Evolutionary conservation across 495 filamentous ascomycete species (phyloP).

Genomic region (Penicillium ochrochloron): DNA sequence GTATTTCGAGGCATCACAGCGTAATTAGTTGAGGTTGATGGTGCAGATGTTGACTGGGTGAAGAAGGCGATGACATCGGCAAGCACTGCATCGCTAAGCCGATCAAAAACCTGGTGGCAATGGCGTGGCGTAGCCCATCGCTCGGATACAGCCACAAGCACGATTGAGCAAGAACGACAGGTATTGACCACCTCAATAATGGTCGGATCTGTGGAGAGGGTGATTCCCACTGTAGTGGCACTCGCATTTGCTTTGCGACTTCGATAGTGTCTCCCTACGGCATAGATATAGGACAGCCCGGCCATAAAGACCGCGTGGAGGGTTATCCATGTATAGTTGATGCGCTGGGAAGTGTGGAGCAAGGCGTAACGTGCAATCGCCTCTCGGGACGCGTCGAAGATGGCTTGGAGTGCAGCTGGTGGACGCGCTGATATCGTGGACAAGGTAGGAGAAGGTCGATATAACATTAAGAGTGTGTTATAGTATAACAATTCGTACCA

Average conservation of each 20-base stretch:
- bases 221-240: not conserved
- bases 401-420: not conserved
- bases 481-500: not conserved
- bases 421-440: not conserved
- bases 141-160: not conserved
- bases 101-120: not conserved
- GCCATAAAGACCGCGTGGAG: not conserved
- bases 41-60: not conserved
- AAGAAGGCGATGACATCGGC: not conserved
- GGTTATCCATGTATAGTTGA: not conserved
- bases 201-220: not conserved
- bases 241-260: not conserved
- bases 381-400: not conserved
- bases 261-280: not conserved
- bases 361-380: not conserved
- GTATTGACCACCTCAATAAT: not conserved
- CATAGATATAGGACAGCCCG: not conserved
- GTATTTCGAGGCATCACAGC: not conserved
- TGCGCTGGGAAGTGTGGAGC: not conserved
- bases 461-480: not conserved
- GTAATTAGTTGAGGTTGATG: not conserved
- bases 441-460: not conserved
- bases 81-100: not conserved
- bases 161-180: not conserved
- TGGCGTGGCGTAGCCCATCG: not conserved